phyloP scores from a whole-genome alignment of 2,329 filamentous ascomycete species.

The Simplicillium aogashimaense region DNA sequence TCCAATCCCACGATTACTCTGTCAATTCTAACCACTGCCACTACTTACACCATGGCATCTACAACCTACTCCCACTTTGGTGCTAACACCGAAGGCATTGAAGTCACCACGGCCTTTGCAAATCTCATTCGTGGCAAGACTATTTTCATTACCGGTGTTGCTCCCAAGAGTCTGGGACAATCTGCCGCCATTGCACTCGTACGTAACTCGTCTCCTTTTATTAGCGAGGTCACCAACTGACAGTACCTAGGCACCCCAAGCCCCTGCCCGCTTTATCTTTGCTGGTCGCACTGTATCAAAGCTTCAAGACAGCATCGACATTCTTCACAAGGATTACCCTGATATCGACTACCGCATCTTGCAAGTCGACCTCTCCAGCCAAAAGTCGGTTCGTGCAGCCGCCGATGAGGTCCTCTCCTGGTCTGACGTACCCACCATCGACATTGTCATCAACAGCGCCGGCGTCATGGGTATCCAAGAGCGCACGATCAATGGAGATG shows the following conservation, averaged over 20 bases:
- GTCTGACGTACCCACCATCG: conserved; percentile 18
- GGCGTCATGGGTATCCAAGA: conserved; percentile 25
- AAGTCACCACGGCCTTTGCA: conserved; percentile 12
- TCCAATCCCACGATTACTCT: neutral
- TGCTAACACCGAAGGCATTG: conserved; percentile 9
- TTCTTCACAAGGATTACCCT: conserved; percentile 20
- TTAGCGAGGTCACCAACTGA: too few relatives aligned
- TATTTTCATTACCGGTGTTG: conserved; percentile 26
- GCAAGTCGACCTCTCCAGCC: conserved; percentile 25
- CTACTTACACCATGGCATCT: conserved; percentile 9
- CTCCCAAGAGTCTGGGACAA: conserved; percentile 23
- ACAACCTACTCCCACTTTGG: conserved; percentile 12
- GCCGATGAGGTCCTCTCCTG: conserved; percentile 20
- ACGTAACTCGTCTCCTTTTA: too few relatives aligned
- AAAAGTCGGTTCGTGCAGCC: conserved; percentile 25
- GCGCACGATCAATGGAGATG: conserved; percentile 19
- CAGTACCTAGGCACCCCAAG: conserved; percentile 6
- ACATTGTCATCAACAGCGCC: conserved; percentile 28
- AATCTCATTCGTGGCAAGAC: conserved; percentile 18
- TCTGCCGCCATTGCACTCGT: conserved; percentile 19
- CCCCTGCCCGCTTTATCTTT: conserved; percentile 26
- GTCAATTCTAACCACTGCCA: neutral
- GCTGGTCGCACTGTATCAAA: conserved; percentile 27
- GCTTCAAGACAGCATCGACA: conserved; percentile 22
- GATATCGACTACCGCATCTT: conserved; percentile 20